Evolutionary conservation across 768 basidiomycete species (phyloP), one percentile per base, ranked within the genome.

Genomic region (Nidularia pulvinata): DNA sequence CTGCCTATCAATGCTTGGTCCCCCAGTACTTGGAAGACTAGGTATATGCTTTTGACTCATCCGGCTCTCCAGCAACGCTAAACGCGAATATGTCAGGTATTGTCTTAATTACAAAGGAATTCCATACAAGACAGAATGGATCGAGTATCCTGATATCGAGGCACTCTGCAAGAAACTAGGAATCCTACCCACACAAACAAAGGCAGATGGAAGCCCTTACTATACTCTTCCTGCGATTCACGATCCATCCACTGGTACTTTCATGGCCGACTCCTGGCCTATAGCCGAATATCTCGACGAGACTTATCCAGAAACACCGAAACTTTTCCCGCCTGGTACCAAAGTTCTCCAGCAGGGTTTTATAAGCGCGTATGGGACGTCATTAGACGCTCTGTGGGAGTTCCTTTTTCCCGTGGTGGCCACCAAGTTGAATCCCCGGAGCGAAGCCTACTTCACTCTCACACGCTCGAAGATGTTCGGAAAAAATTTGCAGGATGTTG

Each of bases 231-330:
- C 84, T 0, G 68, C 74, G 30, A 80, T 86, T 49, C 61, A 75
- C 57, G 82, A 84, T 58, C 71, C 74, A 0, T 61, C 61, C 35
- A 81, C 77, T 6, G 68, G 67, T 6, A 55, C 59, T 2, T 52
- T 66, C 6, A 36, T 83, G 33, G 56, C 72, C 9, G 78, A 83
- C 32, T 82, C 82, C 0, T 56, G 64, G 37, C 59, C 55, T 33
- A 84, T 85, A 52, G 80, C 77, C 1, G 57, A 68, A 10, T 82
- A 85, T 61, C 69, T 84, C 52, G 83, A 84, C 51, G 63, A 68
- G 2, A 67, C 69, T 1, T 84, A 82, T 57, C 79, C 82, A 0
- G 62, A 69, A 46, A 69, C 74, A 0, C 75, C 74, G 1, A 57
- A 47, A 7, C 59, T 83, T 22, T 16, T 46, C 22, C 46, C 73